A percentile compares a stretch with the other conserved stretches of the same genome.
Conservation (phyloP, 164 flowering plant species). For the Saururus chinensis region DNA sequence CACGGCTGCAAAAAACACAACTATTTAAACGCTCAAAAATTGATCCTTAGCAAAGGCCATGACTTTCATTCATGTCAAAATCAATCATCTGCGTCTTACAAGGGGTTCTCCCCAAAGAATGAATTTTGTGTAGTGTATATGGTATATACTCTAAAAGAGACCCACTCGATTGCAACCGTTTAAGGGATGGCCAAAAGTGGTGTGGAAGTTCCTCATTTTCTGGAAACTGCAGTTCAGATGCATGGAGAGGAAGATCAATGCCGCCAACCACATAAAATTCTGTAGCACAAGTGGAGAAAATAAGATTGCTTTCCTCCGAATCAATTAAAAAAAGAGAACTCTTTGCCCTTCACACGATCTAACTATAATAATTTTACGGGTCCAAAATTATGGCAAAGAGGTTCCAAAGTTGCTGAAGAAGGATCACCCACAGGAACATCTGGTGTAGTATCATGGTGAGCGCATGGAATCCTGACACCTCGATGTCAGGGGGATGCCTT, state of each 20-base stretch:
- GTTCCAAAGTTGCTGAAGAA: background rate
- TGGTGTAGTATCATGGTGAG: conserved; percentile 1
- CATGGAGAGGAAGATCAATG: background rate
- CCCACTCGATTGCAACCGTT: background rate
- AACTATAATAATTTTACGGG: background rate
- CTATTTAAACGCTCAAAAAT: background rate
- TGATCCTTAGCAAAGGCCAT: background rate
- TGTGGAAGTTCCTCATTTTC: background rate
- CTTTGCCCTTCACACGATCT: background rate
- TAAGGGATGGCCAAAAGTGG: background rate
- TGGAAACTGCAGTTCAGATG: background rate
- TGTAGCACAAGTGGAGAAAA: background rate
- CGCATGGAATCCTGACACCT: conserved; percentile 24
- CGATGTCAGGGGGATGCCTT: conserved; percentile 29
- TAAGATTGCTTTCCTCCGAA: background rate
- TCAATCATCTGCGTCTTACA: conserved; percentile 1
- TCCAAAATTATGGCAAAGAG: background rate
- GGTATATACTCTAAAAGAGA: background rate
- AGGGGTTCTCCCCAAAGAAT: conserved; percentile 2
- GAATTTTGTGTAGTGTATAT: background rate
- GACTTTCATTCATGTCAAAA: background rate
- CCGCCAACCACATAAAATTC: background rate
- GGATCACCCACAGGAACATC: background rate
- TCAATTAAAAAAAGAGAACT: background rate
- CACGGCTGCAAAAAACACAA: background rate